These are phyloP conservation scores for Sextonia rubra DNA, from an alignment of 164 flowering plant genomes.

Conservation along the genomic window DNA sequence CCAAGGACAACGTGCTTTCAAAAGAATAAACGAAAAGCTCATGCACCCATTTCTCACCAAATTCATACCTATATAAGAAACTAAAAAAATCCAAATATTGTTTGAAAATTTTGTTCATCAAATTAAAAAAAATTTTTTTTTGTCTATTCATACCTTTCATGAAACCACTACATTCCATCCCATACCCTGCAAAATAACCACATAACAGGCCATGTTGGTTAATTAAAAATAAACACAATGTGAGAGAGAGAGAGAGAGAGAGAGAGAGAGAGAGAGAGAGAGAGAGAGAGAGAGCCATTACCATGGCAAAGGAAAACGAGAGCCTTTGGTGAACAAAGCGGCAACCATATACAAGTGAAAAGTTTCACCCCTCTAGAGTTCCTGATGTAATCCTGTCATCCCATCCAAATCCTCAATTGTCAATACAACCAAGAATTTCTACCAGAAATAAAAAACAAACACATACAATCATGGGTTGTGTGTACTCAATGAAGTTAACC, in stretches of 20 bases:
- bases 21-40: too few relatives aligned
- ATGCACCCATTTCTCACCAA: too few relatives aligned
- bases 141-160: constrained; percentile 66
- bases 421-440: background rate
- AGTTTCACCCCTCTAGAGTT: constrained; percentile 84
- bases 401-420: background rate
- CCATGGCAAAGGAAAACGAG: constrained; percentile 95
- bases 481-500: background rate
- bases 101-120: too few relatives aligned
- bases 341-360: constrained; percentile 93
- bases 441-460: background rate
- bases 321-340: constrained; percentile 64
- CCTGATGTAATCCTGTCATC: constrained; percentile 54
- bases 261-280: too few relatives aligned
- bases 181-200: constrained; percentile 67
- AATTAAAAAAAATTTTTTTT: background rate
- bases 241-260: constrained; percentile 8
- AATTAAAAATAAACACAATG: constrained; percentile 18
- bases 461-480: too few relatives aligned
- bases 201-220: background rate
- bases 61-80: too few relatives aligned
- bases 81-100: too few relatives aligned
- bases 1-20: too few relatives aligned
- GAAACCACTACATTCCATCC: constrained; percentile 92
- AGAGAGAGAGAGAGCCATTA: constrained; percentile 9